A percentile compares a stretch with the other conserved stretches of the same genome.
These are phyloP conservation scores for Candolleomyces eurysporus DNA, from an alignment of 768 basidiomycete species.

Conservation along the genomic window DNA sequence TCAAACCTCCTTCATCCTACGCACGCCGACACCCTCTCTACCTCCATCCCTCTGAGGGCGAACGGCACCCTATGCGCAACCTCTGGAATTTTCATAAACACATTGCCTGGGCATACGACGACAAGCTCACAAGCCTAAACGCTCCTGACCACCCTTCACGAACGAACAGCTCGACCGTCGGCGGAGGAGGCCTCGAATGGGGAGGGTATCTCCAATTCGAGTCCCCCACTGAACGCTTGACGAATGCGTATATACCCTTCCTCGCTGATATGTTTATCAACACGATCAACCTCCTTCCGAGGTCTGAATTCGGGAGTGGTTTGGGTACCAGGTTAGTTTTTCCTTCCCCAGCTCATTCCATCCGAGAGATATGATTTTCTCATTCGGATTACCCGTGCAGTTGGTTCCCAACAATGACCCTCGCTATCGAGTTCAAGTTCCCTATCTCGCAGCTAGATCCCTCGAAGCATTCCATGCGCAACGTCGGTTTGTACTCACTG, in stretches of 20 bases:
- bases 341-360: neutral
- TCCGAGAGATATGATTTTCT: too few species aligned
- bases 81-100: slow-evolving; percentile 36
- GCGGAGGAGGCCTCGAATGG: slow-evolving; percentile 56
- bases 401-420: slow-evolving; percentile 64
- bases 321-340: slow-evolving; percentile 28
- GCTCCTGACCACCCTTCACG: slow-evolving; percentile 33
- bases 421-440: slow-evolving; percentile 63
- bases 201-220: slow-evolving; percentile 55
- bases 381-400: slow-evolving; percentile 29
- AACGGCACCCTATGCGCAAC: slow-evolving; percentile 17
- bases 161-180: slow-evolving; percentile 37
- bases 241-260: slow-evolving; percentile 49
- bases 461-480: slow-evolving; percentile 41
- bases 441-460: slow-evolving; percentile 41
- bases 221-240: slow-evolving; percentile 42
- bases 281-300: slow-evolving; percentile 47
- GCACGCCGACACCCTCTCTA: slow-evolving; percentile 59
- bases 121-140: slow-evolving; percentile 38
- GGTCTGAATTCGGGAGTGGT: slow-evolving; percentile 34
- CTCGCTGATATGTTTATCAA: slow-evolving; percentile 54
- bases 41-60: slow-evolving; percentile 46
- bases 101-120: slow-evolving; percentile 39
- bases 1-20: slow-evolving; percentile 54
- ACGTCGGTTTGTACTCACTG: slow-evolving; percentile 54